A percentile compares a stretch with the other conserved stretches of the same genome.
These are phyloP conservation scores for Fusarium sp. DNA, from an alignment of 2,329 filamentous ascomycete genomes.

Conservation along the genomic window DNA sequence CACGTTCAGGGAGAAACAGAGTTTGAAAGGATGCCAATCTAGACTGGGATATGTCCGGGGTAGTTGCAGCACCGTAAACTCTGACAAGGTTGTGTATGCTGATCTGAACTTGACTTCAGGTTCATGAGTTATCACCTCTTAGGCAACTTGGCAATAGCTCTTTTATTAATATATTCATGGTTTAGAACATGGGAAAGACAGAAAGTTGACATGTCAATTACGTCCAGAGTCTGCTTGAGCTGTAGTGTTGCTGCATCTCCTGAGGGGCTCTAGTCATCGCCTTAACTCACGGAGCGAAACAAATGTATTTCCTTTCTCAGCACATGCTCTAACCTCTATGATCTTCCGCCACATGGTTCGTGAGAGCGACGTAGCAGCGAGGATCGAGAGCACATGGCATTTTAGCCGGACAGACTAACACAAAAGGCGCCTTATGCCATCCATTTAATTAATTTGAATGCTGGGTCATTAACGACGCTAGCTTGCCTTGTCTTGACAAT, in stretches of 20 bases:
- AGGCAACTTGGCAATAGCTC: constrained; percentile 2
- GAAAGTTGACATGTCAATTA: background rate
- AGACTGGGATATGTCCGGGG: constrained; percentile 5
- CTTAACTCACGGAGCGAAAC: background rate
- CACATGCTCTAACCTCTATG: background rate
- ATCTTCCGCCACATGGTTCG: background rate
- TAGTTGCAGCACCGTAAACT: background rate
- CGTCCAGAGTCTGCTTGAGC: background rate
- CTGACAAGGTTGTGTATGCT: background rate
- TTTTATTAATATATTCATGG: background rate
- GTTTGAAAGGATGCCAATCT: constrained; percentile 1
- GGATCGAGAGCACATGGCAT: constrained; percentile 3
- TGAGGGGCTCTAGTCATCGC: background rate
- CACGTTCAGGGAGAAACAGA: background rate
- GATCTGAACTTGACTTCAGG: background rate
- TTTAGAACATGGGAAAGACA: background rate
- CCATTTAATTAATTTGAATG: background rate
- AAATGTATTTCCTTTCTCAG: background rate
- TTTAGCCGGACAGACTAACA: constrained; percentile 13
- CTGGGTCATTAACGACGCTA: background rate
- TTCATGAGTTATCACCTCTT: background rate
- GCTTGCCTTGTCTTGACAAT: background rate
- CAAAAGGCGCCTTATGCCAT: background rate
- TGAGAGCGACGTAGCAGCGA: background rate
- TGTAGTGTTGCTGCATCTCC: too few relatives aligned